A percentile compares a stretch with the other conserved stretches of the same genome.
These are phyloP conservation scores for Cercophora newfieldiana DNA, from an alignment of 495 filamentous ascomycete species.

Conservation along the genomic window DNA sequence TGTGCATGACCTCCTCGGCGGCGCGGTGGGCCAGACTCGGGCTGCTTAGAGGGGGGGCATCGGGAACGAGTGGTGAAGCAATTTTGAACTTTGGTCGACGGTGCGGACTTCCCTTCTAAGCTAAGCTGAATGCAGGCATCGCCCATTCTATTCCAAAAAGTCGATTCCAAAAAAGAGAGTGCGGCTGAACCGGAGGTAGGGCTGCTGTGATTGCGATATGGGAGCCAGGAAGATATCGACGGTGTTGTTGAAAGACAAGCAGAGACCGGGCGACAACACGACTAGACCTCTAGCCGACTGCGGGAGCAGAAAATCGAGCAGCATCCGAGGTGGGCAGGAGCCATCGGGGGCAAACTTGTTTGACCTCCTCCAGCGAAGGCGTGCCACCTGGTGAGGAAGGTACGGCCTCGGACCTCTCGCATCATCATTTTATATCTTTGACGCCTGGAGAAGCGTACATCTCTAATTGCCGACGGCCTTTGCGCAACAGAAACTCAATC, in stretches of 20 bases:
- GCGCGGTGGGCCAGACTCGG: conserved; percentile 35
- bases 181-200: background rate
- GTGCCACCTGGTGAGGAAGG: background rate
- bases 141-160: conserved; percentile 43
- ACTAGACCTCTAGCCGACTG: background rate
- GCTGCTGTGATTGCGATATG: conserved; percentile 15
- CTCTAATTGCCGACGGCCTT: conserved; percentile 82
- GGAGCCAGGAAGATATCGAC: conserved; percentile 2
- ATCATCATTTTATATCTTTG: conserved; percentile 65
- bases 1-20: conserved; percentile 37
- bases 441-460: conserved; percentile 80
- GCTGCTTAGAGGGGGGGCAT: conserved; percentile 22
- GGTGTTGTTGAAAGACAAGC: background rate
- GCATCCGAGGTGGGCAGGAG: background rate
- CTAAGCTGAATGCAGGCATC: conserved; percentile 50
- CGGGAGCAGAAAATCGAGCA: background rate
- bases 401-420: conserved; percentile 20
- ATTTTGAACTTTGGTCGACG: conserved; percentile 40
- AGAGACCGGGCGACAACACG: background rate
- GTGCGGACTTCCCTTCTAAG: conserved; percentile 52
- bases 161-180: conserved; percentile 17
- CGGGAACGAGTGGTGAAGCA: conserved; percentile 26
- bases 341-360: background rate
- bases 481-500: conserved; percentile 85
- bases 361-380: background rate